Evolutionary conservation across 352 stramenopile genomes (phyloP).

Genomic region (Thalassiosira mediterranea): DNA sequence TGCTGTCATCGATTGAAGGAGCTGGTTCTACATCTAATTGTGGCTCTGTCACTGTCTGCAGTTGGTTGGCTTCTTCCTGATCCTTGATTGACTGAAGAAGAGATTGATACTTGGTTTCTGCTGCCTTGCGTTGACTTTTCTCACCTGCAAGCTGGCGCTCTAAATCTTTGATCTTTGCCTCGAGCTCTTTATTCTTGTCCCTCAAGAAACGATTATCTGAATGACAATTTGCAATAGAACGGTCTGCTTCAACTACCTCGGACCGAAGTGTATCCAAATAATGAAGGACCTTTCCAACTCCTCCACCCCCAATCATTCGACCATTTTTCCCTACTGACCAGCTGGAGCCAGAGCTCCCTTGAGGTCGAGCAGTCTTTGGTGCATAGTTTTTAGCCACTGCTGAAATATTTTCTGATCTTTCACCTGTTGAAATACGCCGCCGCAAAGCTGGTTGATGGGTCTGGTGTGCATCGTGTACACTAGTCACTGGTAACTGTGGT

Average conservation of each 20-base stretch:
- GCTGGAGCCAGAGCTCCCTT: constrained; percentile 10
- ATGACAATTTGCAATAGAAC: constrained; percentile 31
- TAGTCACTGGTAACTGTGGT: background rate
- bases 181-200: constrained; percentile 63
- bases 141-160: constrained; percentile 49
- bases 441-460: constrained; percentile 13
- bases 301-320: constrained; percentile 37
- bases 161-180: constrained; percentile 47
- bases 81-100: constrained; percentile 19
- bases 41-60: constrained; percentile 14
- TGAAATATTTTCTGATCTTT: constrained; percentile 14
- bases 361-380: background rate
- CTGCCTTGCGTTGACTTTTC: constrained; percentile 21
- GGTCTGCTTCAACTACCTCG: constrained; percentile 54
- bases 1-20: too few relatives aligned
- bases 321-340: constrained; percentile 28
- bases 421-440: constrained; percentile 1
- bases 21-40: constrained; percentile 12
- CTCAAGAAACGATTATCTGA: constrained; percentile 54
- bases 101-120: constrained; percentile 27
- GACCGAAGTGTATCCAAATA: constrained; percentile 47
- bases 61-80: constrained; percentile 6
- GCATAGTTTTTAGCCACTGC: background rate
- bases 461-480: too few relatives aligned
- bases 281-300: constrained; percentile 56